phyloP scores from a whole-genome alignment of 2,329 filamentous ascomycete species.

The Tolypocladium pustulatum region DNA sequence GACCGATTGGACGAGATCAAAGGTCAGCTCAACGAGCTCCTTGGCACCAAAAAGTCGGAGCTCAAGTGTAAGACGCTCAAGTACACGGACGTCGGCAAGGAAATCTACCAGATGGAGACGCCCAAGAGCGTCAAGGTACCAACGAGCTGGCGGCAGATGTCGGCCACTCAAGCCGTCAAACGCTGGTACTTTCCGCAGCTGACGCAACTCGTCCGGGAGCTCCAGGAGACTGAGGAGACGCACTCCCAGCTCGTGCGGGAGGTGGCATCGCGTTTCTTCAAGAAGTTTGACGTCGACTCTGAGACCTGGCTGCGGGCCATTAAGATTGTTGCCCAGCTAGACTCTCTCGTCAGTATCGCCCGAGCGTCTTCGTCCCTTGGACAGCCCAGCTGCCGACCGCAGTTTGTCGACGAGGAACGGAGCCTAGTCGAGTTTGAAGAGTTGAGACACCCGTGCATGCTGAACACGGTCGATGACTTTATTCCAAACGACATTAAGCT shows the following conservation, averaged over 20 bases:
- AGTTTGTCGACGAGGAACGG: conserved; percentile 76
- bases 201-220: conserved; percentile 67
- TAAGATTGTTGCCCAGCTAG: conserved; percentile 80
- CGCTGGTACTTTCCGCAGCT: conserved; percentile 88
- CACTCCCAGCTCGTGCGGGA: conserved; percentile 87
- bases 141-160: conserved; percentile 90
- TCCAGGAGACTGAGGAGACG: conserved; percentile 90
- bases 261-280: conserved; percentile 72
- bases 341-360: conserved; percentile 88
- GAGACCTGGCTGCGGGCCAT: conserved; percentile 80
- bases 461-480: conserved; percentile 81
- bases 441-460: conserved; percentile 89
- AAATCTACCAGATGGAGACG: conserved; percentile 91
- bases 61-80: conserved; percentile 64
- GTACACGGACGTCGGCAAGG: conserved; percentile 83
- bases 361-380: conserved; percentile 79
- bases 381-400: conserved; percentile 76
- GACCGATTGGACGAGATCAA: conserved; percentile 68
- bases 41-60: conserved; percentile 61
- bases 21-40: conserved; percentile 56
- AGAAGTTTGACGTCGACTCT: conserved; percentile 81
- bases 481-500: conserved; percentile 91
- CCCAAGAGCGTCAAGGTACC: conserved; percentile 81
- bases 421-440: conserved; percentile 88
- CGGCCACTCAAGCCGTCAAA: conserved; percentile 79